Percentiles rank a stretch among this genome's conserved stretches.
These are phyloP conservation scores for Hortiboletus campestris DNA, from an alignment of 768 basidiomycete genomes.

Conservation along the genomic window DNA sequence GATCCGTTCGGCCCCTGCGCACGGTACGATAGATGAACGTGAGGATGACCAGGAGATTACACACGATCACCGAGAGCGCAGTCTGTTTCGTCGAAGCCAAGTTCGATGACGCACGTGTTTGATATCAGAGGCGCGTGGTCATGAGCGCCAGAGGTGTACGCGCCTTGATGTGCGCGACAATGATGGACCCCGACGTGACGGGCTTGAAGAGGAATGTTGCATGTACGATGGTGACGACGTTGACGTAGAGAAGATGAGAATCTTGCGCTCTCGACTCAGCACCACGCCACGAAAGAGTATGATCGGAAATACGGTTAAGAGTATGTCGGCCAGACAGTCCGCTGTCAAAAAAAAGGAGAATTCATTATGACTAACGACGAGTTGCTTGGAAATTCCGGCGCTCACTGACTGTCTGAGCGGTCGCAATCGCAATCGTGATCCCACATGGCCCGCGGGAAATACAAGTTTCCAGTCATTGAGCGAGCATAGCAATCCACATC, in stretches of 20 bases:
- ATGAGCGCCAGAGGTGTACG: neutral
- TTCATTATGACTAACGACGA: neutral
- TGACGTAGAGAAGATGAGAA: conserved; percentile 9
- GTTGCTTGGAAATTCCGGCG: neutral
- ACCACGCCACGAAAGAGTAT: neutral
- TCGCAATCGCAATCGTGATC: neutral
- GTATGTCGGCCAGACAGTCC: conserved; percentile 7
- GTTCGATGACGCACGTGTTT: neutral
- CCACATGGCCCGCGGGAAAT: neutral
- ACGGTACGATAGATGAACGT: conserved; percentile 13
- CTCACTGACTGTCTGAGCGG: conserved; percentile 15
- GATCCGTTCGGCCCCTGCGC: neutral
- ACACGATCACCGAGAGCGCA: conserved; percentile 14
- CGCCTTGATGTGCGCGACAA: conserved; percentile 17
- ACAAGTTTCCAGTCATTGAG: conserved; percentile 6
- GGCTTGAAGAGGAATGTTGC: conserved; percentile 1
- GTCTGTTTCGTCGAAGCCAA: neutral
- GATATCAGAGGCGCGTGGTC: neutral
- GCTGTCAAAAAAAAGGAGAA: neutral
- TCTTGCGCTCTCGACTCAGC: conserved; percentile 2
- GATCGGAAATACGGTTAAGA: conserved; percentile 7
- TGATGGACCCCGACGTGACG: neutral
- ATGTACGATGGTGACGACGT: conserved; percentile 14
- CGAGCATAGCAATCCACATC: conserved; percentile 11
- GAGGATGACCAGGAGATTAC: conserved; percentile 22